Base-by-base conservation (phyloP, 441 rosid species). In the Manihot esculenta region DNA sequence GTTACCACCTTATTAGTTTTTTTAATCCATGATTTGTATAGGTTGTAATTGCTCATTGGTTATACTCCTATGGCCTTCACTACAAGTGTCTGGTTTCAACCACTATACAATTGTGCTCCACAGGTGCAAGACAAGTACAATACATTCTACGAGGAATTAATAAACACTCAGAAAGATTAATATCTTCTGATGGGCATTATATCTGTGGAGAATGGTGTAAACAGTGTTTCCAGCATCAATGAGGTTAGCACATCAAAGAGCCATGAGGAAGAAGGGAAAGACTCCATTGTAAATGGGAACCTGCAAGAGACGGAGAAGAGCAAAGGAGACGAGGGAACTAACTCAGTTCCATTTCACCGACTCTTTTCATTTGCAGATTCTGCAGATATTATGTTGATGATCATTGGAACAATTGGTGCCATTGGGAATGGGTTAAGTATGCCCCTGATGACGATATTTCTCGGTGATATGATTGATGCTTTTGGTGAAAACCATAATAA, bases 341-440 rank as follows among this genome's bases (percentile, higher is more conserved):
- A 80, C 26, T 76, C 80, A 23, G 86, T 91, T 24, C 89, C 93
- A 0, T 81, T 84, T 78, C 73, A 73, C 75, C 87, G 82, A 84
- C 86, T 93, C 12, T 91, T 91, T 71, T 72, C 87, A 1, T 89
- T 91, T 62, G 91, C 97, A 3, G 86, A 91, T 72, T 70, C 84
- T 0, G 7, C 35, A 0, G 92, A 88, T 75, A n/a, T 74, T 12
- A 7, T 74, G 7, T 77, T 91, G 78, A 93, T 89, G 97, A 67
- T 81, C n/a, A 10, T 77, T 0, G 97, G 93, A 10, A 68, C 92
- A 20, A 59, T 88, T 44, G 87, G 90, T 10, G 85, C 97, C 53
- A 14, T 79, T 20, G 96, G 84, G 12, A 91, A 84, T 72, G 98
- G 93, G 38, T 5, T 84, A 2, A 48, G 74, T 59, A 24, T 81